These are phyloP conservation scores for Cenchrus fungigraminus DNA, from an alignment of 176 grass and related monocot species.

Conservation along the genomic window DNA sequence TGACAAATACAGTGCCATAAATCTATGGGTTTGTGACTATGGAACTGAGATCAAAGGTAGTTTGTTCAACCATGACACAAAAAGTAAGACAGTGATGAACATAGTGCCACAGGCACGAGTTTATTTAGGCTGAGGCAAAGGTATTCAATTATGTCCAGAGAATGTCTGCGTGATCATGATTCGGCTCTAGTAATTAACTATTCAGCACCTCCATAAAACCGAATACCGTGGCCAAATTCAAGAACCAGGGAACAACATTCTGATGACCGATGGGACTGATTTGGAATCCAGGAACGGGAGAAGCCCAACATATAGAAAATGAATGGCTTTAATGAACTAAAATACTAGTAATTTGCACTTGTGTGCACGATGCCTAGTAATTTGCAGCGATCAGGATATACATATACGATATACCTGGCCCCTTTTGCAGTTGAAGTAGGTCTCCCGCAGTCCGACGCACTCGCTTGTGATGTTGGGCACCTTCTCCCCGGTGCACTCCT, in stretches of 20 bases:
- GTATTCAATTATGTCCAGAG: neutral
- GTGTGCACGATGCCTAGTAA: neutral
- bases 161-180: neutral
- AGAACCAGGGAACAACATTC: neutral
- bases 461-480: conserved; percentile 82
- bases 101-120: neutral
- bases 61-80: neutral
- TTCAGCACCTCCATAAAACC: neutral
- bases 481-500: conserved; percentile 95
- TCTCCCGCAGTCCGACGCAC: conserved; percentile 93
- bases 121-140: neutral
- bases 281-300: neutral
- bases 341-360: neutral
- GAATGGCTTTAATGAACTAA: neutral
- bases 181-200: neutral
- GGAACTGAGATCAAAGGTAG: neutral
- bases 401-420: conserved; percentile 74
- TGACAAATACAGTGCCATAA: neutral
- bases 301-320: neutral
- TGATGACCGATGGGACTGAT: neutral
- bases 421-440: conserved; percentile 98
- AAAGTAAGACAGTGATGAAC: neutral
- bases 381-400: conserved; percentile 16
- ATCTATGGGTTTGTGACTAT: neutral
- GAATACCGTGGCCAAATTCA: neutral